These are phyloP conservation scores for Rhizopus arrhizus DNA, from an alignment of 371 early-diverging fungal species.

Conservation along the genomic window DNA sequence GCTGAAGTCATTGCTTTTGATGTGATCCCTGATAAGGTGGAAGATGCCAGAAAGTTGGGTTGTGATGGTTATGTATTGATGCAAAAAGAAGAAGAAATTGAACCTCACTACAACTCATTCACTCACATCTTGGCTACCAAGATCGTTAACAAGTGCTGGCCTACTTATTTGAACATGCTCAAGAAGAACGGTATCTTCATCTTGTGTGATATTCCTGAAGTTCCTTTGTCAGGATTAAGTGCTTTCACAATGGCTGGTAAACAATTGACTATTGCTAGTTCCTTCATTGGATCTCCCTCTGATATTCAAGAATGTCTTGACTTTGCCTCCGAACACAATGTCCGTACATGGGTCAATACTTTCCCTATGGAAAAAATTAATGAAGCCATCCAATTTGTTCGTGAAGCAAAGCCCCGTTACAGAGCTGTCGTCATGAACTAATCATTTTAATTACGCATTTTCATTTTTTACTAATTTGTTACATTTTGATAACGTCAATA, in stretches of 20 bases:
- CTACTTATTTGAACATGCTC: conserved; percentile 36
- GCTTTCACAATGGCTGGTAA: conserved; percentile 40
- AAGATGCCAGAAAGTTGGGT: conserved; percentile 68
- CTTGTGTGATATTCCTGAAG: conserved; percentile 67
- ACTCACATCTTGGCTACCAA: conserved; percentile 47
- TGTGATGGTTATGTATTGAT: conserved; percentile 54
- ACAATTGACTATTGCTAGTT: conserved; percentile 61
- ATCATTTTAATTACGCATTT: conserved; percentile 7
- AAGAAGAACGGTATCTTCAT: conserved; percentile 50
- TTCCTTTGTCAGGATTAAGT: conserved; percentile 38
- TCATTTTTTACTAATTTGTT: conserved; percentile 1
- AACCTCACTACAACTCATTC: conserved; percentile 20
- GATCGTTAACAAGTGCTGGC: conserved; percentile 37
- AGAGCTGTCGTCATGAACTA: conserved; percentile 37
- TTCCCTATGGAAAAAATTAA: conserved; percentile 56
- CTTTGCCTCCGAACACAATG: conserved; percentile 65
- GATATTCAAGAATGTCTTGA: conserved; percentile 64
- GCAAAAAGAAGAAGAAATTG: conserved; percentile 14
- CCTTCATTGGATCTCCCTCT: conserved; percentile 64
- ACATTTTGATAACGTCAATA: neutral
- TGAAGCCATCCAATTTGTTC: conserved; percentile 35
- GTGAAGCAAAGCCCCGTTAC: conserved; percentile 37
- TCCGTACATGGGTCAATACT: conserved; percentile 68
- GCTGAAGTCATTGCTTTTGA: conserved; percentile 74
- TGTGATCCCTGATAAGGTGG: conserved; percentile 60